Conservation (phyloP, 306 rosid genomes). For the Hippophae gyantsensis region DNA sequence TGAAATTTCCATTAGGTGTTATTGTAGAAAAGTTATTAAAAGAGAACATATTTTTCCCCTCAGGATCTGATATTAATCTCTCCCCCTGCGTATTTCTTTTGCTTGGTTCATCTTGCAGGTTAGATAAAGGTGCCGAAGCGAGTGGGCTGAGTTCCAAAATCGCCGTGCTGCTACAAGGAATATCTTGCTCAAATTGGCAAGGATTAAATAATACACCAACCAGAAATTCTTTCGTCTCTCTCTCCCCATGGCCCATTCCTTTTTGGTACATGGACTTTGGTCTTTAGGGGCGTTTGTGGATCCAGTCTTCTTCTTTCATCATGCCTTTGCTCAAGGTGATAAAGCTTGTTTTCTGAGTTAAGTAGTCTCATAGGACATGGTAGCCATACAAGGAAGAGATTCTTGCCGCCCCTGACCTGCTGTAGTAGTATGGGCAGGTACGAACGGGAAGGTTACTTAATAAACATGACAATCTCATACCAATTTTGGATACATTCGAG, state of each 20-base stretch:
- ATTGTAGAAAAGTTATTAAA: not conserved
- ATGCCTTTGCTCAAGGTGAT: too few relatives aligned
- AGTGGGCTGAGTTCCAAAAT: conserved; percentile 82
- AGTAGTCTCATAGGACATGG: too few relatives aligned
- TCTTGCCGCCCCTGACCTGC: too few relatives aligned
- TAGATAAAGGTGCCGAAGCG: conserved; percentile 70
- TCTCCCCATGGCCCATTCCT: not conserved
- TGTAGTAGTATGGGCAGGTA: too few relatives aligned
- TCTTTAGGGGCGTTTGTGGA: conserved; percentile 14
- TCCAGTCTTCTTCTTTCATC: conserved; percentile 17
- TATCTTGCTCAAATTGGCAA: conserved; percentile 32
- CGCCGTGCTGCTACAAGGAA: conserved; percentile 57
- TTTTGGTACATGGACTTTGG: conserved; percentile 29
- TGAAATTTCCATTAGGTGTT: too few relatives aligned
- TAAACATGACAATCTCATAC: too few relatives aligned
- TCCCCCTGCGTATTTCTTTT: not conserved
- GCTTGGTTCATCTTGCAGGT: conserved; percentile 48
- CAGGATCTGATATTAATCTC: not conserved
- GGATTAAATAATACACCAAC: conserved; percentile 13
- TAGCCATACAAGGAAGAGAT: too few relatives aligned
- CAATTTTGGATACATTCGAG: too few relatives aligned
- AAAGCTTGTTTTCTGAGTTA: too few relatives aligned
- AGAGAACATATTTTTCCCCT: too few relatives aligned
- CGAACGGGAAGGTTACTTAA: too few relatives aligned
- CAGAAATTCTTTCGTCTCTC: not conserved